These are phyloP conservation scores for Coniferiporia weirii DNA, from an alignment of 1,284 basidiomycete genomes.

Conservation along the genomic window DNA sequence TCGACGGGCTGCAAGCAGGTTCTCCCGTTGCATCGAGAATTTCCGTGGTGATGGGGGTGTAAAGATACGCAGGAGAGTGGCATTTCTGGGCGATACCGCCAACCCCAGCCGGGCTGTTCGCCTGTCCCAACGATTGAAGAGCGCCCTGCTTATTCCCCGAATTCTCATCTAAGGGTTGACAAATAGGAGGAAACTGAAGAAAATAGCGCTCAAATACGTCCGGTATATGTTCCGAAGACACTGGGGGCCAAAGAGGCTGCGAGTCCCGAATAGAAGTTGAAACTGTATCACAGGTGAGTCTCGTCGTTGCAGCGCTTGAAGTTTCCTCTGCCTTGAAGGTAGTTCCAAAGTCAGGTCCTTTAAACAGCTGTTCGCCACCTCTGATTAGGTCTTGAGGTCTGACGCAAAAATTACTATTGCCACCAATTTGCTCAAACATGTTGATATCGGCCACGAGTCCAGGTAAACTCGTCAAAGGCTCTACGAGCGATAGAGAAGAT, in stretches of 20 bases:
- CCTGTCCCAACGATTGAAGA: no score
- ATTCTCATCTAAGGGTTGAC: neutral
- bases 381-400: constrained; percentile 44
- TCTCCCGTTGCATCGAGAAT: constrained; percentile 5
- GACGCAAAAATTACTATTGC: constrained; percentile 30
- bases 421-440: constrained; percentile 31
- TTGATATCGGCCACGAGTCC: constrained; percentile 40
- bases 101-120: no score
- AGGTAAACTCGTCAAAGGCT: neutral
- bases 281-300: neutral
- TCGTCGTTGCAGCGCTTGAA: neutral
- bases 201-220: neutral
- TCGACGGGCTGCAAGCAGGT: neutral
- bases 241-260: neutral
- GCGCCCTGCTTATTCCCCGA: no score
- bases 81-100: neutral
- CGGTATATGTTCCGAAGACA: neutral
- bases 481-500: neutral
- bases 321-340: neutral
- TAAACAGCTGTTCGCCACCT: neutral
- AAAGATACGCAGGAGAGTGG: neutral
- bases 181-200: neutral
- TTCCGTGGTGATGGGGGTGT: constrained; percentile 8
- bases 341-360: neutral
- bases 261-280: neutral